Conservation (phyloP, 495 filamentous ascomycete genomes). For the Eremomyces bilateralis region DNA sequence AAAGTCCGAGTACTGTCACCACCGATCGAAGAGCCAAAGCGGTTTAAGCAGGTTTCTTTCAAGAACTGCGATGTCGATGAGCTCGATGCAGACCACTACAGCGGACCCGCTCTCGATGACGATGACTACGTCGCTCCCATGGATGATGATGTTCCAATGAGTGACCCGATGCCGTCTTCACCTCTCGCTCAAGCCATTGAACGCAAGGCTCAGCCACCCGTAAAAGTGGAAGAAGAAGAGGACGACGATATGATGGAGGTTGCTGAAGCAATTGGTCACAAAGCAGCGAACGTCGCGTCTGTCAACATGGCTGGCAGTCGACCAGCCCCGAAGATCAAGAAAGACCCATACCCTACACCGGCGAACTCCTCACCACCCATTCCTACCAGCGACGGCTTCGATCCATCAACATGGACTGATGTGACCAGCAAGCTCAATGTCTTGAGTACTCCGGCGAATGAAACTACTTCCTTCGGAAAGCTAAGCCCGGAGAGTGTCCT, state of each 20-base stretch:
- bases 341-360: slow-evolving; percentile 42
- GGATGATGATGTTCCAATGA: slow-evolving; percentile 58
- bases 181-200: slow-evolving; percentile 62
- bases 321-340: slow-evolving; percentile 53
- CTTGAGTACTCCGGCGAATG: slow-evolving; percentile 44
- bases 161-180: slow-evolving; percentile 63
- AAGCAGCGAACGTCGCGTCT: slow-evolving; percentile 32
- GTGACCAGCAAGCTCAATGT: slow-evolving; percentile 76
- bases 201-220: slow-evolving; percentile 34
- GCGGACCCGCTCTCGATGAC: slow-evolving; percentile 30
- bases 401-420: slow-evolving; percentile 76
- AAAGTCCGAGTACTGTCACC: slow-evolving; percentile 69
- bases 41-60: slow-evolving; percentile 23
- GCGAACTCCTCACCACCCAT: slow-evolving; percentile 56
- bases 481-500: slow-evolving; percentile 57
- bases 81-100: slow-evolving; percentile 17
- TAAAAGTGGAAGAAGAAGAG: slow-evolving; percentile 39
- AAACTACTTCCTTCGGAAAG: slow-evolving; percentile 49
- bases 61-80: slow-evolving; percentile 25
- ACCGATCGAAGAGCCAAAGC: slow-evolving; percentile 25
- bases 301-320: slow-evolving; percentile 77
- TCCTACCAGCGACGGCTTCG: slow-evolving; percentile 33
- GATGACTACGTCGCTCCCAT: slow-evolving; percentile 8
- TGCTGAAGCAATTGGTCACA: slow-evolving; percentile 43
- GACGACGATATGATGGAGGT: slow-evolving; percentile 77